Conservation (phyloP, 768 basidiomycete species). For the Leccinum subgranulosum region DNA sequence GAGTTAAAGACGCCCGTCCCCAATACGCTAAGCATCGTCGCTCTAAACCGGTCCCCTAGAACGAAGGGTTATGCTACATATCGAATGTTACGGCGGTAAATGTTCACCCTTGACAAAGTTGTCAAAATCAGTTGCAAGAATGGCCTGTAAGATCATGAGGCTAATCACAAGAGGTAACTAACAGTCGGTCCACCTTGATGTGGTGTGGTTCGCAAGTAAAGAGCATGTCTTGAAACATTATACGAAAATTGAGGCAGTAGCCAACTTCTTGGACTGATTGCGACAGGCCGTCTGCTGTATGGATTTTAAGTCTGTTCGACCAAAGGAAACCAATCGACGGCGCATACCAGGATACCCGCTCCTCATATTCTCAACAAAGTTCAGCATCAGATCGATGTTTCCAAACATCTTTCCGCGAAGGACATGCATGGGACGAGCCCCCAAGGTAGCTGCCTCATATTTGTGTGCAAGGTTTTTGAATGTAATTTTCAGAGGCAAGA, state of each 20-base stretch:
- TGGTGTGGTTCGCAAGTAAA: slow-evolving; percentile 53
- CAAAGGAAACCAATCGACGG: not conserved
- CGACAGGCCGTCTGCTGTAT: slow-evolving; percentile 41
- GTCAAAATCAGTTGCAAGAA: slow-evolving; percentile 54
- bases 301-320: not conserved
- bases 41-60: slow-evolving; percentile 35
- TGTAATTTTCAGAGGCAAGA: slow-evolving; percentile 34
- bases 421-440: slow-evolving; percentile 43
- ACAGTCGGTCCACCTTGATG: slow-evolving; percentile 37
- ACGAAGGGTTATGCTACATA: not conserved
- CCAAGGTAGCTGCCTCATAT: slow-evolving; percentile 40
- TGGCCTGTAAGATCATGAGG: slow-evolving; percentile 25
- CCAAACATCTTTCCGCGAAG: slow-evolving; percentile 40
- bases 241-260: slow-evolving; percentile 42
- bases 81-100: not conserved
- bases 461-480: slow-evolving; percentile 29
- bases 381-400: slow-evolving; percentile 43
- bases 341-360: slow-evolving; percentile 50
- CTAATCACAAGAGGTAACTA: not conserved
- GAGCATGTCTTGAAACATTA: slow-evolving; percentile 44
- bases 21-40: slow-evolving; percentile 45
- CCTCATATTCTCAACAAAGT: slow-evolving; percentile 34
- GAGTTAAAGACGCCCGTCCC: slow-evolving; percentile 70
- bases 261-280: slow-evolving; percentile 37
- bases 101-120: slow-evolving; percentile 56